Evolutionary conservation across 306 rosid species (phyloP), one percentile per base, ranked within the genome.

Genomic region (Nissolia schottii): DNA sequence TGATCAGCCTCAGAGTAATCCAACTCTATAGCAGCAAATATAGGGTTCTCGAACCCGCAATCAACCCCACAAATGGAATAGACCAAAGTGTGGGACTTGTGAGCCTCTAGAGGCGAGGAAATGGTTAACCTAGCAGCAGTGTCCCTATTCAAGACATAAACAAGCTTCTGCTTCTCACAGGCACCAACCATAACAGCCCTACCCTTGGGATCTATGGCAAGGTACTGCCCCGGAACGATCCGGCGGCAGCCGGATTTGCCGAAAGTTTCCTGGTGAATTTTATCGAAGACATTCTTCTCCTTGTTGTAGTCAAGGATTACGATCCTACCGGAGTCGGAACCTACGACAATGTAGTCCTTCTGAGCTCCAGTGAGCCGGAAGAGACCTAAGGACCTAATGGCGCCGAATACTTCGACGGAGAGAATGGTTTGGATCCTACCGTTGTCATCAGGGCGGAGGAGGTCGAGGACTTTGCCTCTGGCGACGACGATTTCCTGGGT

Each of bases 161-260:
- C 97, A 14, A 94, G 96, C 76, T 94, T 94, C 79, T 94, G 97
- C 67, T 94, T 94, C 78, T 91, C 99, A 63, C 95, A 91, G 5
- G 99, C 97, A 40, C 99, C 99, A 60, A 91, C 77, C 97, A 94
- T 91, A 49, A 87, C 96, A 12, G 99, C 99, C 77, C 99, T 81
- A 35, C 99, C 99, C 74, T 91, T 91, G 49, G 96, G 99, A 77
- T 94, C 99, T 48, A 89, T 65, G 29, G 97, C 96, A 63, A 94
- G 77, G 71, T 86, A 91, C 77, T 94, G 96, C 7, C 99, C 99
- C 12, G 97, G 97, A 49, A 94, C 97, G 0, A 91, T 94, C 51
- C 97, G 32, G 5, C 98, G 96, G 80, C 91, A 87, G 61, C 97
- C 99, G 0, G 97, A 91, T 80, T 91, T 94, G 7, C 96, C 99